Base-by-base conservation (phyloP, 257 asterid genomes). In the Lavandula angustifolia region DNA sequence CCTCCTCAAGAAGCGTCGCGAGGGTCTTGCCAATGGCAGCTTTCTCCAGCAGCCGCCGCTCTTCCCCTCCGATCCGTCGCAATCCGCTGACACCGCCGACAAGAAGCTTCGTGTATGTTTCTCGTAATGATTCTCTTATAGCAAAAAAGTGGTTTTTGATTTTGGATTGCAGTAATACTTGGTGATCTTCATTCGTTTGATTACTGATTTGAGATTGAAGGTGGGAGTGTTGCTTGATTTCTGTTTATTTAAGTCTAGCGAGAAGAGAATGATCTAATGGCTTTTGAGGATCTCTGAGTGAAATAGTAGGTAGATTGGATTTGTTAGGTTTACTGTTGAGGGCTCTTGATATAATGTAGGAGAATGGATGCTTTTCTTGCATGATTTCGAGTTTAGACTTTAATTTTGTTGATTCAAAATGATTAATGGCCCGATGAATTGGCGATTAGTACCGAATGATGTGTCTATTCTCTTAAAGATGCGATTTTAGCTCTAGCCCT, bases 1-100 rank as follows among this genome's bases (percentile, higher is more conserved):
- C 49, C 79, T 89, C 63, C 85, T 84, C 33, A 86, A 89, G 67
- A 89, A 89, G 85, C 89, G 95, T 4, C 88, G 94, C 12, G 98
- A 91, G 79, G 97, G 95, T 1, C 79, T 81, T n/a, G 71, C 69
- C 67, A 75, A 71, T 75, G 84, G 81, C 10, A 63, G 47, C 57
- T 80, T 76, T 71, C 70, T 65, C 31, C 91, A 80, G 64, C 82
- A 77, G 52, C 82, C 75, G 55, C 81, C 74, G 62, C 85, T 57
- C 41, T 71, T 65, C 80, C 73, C 31, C 54, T 14, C 68, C 60
- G 85, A 83, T 80, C 79, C 79, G 27, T 54, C 87, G 71, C 95
- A 78, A 71, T 43, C 85, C 38, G 91, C 61, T 72, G 94, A 85
- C 14, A 69, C 86, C 55, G 66, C 82, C 60, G 95, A 87, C 71